Evolutionary conservation across 768 basidiomycete species (phyloP).

Genomic region (Candolleomyces aberdarensis): DNA sequence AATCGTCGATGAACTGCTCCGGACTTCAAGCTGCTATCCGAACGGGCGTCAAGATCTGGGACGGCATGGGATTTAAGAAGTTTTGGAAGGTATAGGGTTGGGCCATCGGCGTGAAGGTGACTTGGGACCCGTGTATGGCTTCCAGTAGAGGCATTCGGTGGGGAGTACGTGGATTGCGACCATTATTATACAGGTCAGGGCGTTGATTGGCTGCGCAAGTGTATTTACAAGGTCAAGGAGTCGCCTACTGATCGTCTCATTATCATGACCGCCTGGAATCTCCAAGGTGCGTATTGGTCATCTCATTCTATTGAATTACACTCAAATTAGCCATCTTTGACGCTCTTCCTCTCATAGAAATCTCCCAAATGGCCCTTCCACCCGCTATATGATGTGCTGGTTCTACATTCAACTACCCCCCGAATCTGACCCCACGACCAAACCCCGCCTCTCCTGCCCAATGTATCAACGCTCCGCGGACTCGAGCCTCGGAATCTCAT

Average conservation of each 20-base stretch:
- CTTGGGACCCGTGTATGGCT: slow-evolving; percentile 94
- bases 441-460: slow-evolving; percentile 82
- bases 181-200: slow-evolving; percentile 77
- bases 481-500: slow-evolving; percentile 94
- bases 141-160: slow-evolving; percentile 95
- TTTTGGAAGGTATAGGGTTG: slow-evolving; percentile 88
- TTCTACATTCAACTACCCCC: slow-evolving; percentile 94
- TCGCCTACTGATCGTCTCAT: slow-evolving; percentile 93
- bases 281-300: slow-evolving; percentile 64
- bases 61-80: slow-evolving; percentile 87
- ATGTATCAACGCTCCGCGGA: slow-evolving; percentile 99
- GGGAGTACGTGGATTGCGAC: slow-evolving; percentile 72
- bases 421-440: slow-evolving; percentile 39
- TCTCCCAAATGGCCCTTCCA: slow-evolving; percentile 92
- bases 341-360: slow-evolving; percentile 49
- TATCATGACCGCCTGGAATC: slow-evolving; percentile 97
- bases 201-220: slow-evolving; percentile 88
- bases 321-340: not conserved
- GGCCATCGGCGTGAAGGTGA: slow-evolving; percentile 85
- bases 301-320: not conserved
- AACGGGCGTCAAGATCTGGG: slow-evolving; percentile 94
- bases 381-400: slow-evolving; percentile 99
- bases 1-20: slow-evolving; percentile 89
- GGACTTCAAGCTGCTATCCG: slow-evolving; percentile 70
- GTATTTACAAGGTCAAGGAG: slow-evolving; percentile 88